A percentile compares a stretch with the other conserved stretches of the same genome.
Conservation (phyloP, 1,139 yeast genomes). For the Kazachstania sp. region DNA sequence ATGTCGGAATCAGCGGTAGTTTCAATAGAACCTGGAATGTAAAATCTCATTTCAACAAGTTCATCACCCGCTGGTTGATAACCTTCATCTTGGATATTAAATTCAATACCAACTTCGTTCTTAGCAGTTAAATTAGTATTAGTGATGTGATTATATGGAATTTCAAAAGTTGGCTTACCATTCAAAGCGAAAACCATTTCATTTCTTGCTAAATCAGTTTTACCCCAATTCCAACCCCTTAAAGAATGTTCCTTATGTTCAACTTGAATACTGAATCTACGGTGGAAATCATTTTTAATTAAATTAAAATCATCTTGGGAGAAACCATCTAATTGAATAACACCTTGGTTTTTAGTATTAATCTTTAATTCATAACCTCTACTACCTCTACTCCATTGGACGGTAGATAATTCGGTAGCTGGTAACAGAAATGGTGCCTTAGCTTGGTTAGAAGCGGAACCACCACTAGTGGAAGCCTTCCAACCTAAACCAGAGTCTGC, state of each 20-base stretch:
- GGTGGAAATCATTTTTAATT: slow-evolving; percentile 74
- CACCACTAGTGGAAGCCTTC: slow-evolving; percentile 64
- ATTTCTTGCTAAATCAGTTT: slow-evolving; percentile 81
- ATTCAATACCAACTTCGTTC: slow-evolving; percentile 86
- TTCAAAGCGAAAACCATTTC: slow-evolving; percentile 81
- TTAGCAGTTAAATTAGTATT: slow-evolving; percentile 91
- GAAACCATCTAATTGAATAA: slow-evolving; percentile 84
- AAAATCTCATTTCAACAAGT: slow-evolving; percentile 86
- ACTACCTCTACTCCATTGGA: slow-evolving; percentile 89
- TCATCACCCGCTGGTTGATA: slow-evolving; percentile 83
- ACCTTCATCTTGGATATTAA: slow-evolving; percentile 53
- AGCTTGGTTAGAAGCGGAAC: slow-evolving; percentile 39
- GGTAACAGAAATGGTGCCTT: slow-evolving; percentile 78
- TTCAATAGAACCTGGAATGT: slow-evolving; percentile 71
- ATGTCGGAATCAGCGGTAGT: slow-evolving; percentile 34
- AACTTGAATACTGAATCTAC: slow-evolving; percentile 61
- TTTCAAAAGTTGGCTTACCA: slow-evolving; percentile 84
- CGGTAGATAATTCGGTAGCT: slow-evolving; percentile 69
- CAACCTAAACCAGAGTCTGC: slow-evolving; percentile 96
- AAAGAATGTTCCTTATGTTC: slow-evolving; percentile 86
- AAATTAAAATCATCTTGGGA: slow-evolving; percentile 72
- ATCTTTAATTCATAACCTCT: slow-evolving; percentile 85
- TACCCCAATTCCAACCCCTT: slow-evolving; percentile 99
- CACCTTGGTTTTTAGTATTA: slow-evolving; percentile 83
- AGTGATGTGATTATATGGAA: slow-evolving; percentile 71